phyloP scores from a whole-genome alignment of 768 basidiomycete species.

The Suillus alpinus region DNA sequence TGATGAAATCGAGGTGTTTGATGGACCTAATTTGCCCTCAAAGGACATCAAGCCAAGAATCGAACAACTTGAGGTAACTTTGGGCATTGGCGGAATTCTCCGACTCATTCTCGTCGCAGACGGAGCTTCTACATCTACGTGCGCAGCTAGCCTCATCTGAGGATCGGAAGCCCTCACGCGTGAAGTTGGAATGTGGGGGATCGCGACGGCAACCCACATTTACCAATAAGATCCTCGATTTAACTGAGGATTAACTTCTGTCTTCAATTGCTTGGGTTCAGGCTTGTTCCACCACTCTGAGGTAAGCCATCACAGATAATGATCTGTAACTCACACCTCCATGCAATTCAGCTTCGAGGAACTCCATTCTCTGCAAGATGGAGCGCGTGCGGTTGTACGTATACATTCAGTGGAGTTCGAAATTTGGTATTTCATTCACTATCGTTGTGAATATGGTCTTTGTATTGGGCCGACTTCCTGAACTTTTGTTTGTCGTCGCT shows the following conservation, averaged over 20 bases:
- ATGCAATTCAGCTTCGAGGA: background rate
- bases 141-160: conserved; percentile 3
- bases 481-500: background rate
- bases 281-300: background rate
- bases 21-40: background rate
- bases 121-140: conserved; percentile 16
- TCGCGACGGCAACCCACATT: background rate
- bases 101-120: background rate
- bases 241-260: background rate
- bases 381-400: background rate
- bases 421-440: background rate
- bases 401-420: background rate
- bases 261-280: too few relatives aligned
- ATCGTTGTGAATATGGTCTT: background rate
- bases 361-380: background rate
- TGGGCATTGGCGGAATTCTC: background rate
- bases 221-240: background rate
- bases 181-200: conserved; percentile 12
- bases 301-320: background rate
- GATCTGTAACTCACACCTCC: background rate
- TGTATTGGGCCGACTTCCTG: background rate
- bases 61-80: background rate
- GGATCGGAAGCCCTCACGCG: conserved; percentile 14
- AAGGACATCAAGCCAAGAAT: background rate
- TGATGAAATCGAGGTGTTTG: background rate